These are phyloP conservation scores for Cryphonectria japonica DNA, from an alignment of 2,329 filamentous ascomycete species.

Conservation along the genomic window DNA sequence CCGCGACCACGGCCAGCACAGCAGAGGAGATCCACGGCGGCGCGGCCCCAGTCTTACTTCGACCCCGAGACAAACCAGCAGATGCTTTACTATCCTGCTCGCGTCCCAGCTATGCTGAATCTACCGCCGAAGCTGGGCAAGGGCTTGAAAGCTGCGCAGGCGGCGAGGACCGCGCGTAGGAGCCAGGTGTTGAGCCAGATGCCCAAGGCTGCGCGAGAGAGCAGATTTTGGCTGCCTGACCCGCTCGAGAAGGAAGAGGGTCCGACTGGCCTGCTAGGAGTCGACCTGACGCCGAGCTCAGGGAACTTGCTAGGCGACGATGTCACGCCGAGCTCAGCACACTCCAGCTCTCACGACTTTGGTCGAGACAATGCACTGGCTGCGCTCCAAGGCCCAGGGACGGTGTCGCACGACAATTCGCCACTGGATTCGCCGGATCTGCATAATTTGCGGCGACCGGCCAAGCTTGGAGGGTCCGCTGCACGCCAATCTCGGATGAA, in stretches of 20 bases:
- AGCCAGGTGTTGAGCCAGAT: conserved; percentile 73
- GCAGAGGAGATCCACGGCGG: conserved; percentile 28
- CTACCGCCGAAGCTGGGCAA: conserved; percentile 86
- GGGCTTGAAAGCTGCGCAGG: conserved; percentile 59
- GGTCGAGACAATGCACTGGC: conserved; percentile 27
- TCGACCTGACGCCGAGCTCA: conserved; percentile 11
- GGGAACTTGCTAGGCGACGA: conserved; percentile 28
- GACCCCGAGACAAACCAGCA: conserved; percentile 70
- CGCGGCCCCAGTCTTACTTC: conserved; percentile 61
- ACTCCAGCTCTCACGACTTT: conserved; percentile 15
- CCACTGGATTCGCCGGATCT: conserved; percentile 19
- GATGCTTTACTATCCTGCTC: conserved; percentile 95
- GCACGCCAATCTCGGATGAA: conserved; percentile 45
- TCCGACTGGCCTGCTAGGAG: conserved; percentile 28
- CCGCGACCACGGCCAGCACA: conserved; percentile 31
- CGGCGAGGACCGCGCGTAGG: conserved; percentile 68
- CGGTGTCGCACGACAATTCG: conserved; percentile 30
- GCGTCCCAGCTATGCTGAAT: conserved; percentile 91
- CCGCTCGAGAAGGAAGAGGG: conserved; percentile 45
- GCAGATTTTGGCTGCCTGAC: conserved; percentile 53
- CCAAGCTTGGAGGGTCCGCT: conserved; percentile 37
- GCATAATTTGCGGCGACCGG: conserved; percentile 36
- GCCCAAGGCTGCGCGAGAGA: conserved; percentile 44
- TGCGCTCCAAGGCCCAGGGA: conserved; percentile 11
- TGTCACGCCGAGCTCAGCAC: conserved; percentile 7